A percentile compares a stretch with the other conserved stretches of the same genome.
Conservation (phyloP, 2,329 filamentous ascomycete species). For the Fusarium cicatricum region DNA sequence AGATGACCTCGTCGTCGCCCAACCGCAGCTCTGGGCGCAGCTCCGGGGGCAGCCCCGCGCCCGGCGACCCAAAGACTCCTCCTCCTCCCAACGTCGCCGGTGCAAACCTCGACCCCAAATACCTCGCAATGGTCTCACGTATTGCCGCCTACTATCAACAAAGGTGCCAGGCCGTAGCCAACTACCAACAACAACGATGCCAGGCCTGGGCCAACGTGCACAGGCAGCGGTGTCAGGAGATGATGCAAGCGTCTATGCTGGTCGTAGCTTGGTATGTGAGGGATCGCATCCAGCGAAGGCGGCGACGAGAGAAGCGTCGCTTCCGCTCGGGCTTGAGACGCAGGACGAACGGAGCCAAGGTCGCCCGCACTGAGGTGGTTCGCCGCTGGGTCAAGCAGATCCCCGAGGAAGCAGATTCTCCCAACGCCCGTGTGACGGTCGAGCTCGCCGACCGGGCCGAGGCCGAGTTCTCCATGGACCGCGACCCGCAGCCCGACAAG, state of each 20-base stretch:
- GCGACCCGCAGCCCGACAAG: constrained; percentile 50
- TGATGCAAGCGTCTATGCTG: constrained; percentile 58
- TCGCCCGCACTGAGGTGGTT: constrained; percentile 52
- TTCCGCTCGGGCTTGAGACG: constrained; percentile 52
- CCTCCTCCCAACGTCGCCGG: constrained; percentile 34
- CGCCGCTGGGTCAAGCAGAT: constrained; percentile 55
- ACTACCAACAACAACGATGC: constrained; percentile 57
- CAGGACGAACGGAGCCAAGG: constrained; percentile 46
- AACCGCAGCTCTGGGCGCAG: constrained; percentile 27
- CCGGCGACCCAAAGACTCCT: constrained; percentile 33
- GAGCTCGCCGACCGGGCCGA: constrained; percentile 50
- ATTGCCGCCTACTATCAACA: constrained; percentile 60
- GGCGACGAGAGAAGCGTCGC: constrained; percentile 51
- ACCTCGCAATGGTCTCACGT: constrained; percentile 56
- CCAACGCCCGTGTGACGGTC: constrained; percentile 40
- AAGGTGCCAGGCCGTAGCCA: constrained; percentile 56
- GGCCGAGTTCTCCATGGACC: constrained; percentile 52
- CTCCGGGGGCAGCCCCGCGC: constrained; percentile 24
- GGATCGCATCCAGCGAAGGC: constrained; percentile 55
- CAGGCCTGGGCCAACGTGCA: constrained; percentile 58
- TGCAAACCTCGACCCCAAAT: constrained; percentile 51
- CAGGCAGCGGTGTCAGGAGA: constrained; percentile 57
- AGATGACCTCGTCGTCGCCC: constrained; percentile 32
- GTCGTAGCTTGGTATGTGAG: constrained; percentile 60
- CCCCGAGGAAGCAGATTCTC: constrained; percentile 46